phyloP scores from a whole-genome alignment of 2,329 filamentous ascomycete genomes.

The Pseudocercospora fuligena region DNA sequence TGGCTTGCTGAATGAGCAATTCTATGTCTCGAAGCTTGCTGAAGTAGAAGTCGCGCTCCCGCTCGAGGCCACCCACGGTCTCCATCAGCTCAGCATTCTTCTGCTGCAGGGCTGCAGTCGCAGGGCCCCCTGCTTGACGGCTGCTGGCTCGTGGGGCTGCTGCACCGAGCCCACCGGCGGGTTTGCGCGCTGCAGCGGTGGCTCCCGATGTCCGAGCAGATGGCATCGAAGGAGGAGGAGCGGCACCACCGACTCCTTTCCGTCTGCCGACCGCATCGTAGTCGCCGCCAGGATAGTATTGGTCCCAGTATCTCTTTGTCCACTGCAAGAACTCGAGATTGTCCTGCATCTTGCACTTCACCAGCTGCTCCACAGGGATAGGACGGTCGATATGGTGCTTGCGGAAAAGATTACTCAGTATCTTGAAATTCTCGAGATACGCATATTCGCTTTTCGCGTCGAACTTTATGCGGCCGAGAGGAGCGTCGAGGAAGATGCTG shows the following conservation, averaged over 20 bases:
- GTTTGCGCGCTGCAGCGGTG: conserved; percentile 54
- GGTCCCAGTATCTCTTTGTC: conserved; percentile 96
- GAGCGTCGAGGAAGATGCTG: conserved; percentile 94
- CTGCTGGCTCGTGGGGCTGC: conserved; percentile 51
- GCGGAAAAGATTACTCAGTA: conserved; percentile 86
- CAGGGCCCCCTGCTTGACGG: conserved; percentile 56
- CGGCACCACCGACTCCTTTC: conserved; percentile 69
- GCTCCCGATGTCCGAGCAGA: conserved; percentile 45
- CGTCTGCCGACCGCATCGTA: conserved; percentile 88
- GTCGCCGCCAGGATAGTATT: conserved; percentile 95
- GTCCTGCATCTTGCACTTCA: conserved; percentile 99
- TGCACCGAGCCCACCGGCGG: conserved; percentile 58
- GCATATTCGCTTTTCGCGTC: conserved; percentile 97
- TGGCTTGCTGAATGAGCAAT: conserved; percentile 86
- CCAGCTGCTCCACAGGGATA: conserved; percentile 82
- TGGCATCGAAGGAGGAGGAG: conserved; percentile 42
- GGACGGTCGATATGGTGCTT: conserved; percentile 88
- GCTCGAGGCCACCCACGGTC: conserved; percentile 90
- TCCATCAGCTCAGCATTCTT: conserved; percentile 92
- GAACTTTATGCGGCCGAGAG: conserved; percentile 97
- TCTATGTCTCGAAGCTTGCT: conserved; percentile 98
- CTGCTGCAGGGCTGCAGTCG: conserved; percentile 73
- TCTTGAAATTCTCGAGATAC: conserved; percentile 98
- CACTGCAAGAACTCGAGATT: conserved; percentile 99
- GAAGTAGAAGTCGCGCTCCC: conserved; percentile 98